Evolutionary conservation across 352 stramenopile species (phyloP).

Genomic region (Pythium grandisporangium): DNA sequence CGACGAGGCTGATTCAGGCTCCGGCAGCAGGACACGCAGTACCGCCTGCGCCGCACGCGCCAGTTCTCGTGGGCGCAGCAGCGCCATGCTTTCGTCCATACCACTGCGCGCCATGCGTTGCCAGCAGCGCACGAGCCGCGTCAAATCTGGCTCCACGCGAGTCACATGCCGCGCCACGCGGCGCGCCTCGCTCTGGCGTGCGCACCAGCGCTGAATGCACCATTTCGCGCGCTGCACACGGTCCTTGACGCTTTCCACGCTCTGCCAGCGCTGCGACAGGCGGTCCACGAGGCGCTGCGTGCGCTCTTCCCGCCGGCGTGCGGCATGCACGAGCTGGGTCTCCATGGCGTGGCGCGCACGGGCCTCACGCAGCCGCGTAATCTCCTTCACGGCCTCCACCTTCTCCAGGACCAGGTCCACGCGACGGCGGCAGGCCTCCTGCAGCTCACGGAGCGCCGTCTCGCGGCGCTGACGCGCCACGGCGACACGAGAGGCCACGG

Average conservation of each 20-base stretch:
- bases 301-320: constrained; percentile 32
- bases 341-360: constrained; percentile 22
- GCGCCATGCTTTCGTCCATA: constrained; percentile 57
- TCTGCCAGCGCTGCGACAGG: constrained; percentile 52
- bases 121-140: constrained; percentile 33
- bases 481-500: constrained; percentile 32
- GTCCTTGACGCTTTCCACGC: constrained; percentile 56
- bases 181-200: constrained; percentile 31
- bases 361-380: constrained; percentile 27
- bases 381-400: constrained; percentile 38
- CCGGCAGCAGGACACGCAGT: constrained; percentile 40
- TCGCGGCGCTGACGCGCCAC: constrained; percentile 35
- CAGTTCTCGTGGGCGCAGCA: constrained; percentile 50
- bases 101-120: constrained; percentile 16
- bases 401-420: constrained; percentile 34
- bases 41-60: constrained; percentile 38
- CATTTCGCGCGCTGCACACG: constrained; percentile 50
- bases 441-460: constrained; percentile 24
- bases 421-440: constrained; percentile 36
- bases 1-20: background rate
- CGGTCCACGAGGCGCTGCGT: constrained; percentile 39
- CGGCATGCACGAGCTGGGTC: constrained; percentile 40
- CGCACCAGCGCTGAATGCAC: constrained; percentile 74
- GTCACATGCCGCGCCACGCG: constrained; percentile 25
- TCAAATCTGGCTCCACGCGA: constrained; percentile 22